These are phyloP conservation scores for Syncephalastrum contaminatum DNA, from an alignment of 371 early-diverging fungal genomes.

Conservation along the genomic window DNA sequence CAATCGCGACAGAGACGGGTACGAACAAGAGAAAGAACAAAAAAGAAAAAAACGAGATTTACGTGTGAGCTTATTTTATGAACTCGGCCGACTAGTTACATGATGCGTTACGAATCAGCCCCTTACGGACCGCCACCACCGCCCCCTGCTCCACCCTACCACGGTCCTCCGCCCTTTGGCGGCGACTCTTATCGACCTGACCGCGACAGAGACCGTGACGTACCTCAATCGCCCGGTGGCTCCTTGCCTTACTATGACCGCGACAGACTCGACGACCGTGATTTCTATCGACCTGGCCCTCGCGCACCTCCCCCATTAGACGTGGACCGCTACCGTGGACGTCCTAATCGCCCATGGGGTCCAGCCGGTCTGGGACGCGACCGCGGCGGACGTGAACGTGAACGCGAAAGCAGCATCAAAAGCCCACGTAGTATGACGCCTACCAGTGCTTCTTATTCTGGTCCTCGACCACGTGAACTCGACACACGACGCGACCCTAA, in stretches of 20 bases:
- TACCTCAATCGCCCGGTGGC: constrained; percentile 35
- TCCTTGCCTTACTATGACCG: constrained; percentile 41
- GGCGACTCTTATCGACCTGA: constrained; percentile 51
- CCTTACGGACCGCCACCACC: constrained; percentile 38
- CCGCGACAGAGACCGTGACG: constrained; percentile 40
- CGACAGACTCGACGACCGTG: constrained; percentile 42
- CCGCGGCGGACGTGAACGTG: constrained; percentile 27
- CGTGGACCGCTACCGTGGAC: constrained; percentile 39
- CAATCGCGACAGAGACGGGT: constrained; percentile 20
- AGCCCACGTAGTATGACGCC: constrained; percentile 18
- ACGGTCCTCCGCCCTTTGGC: constrained; percentile 37
- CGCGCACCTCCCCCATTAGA: constrained; percentile 15
- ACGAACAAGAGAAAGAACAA: not conserved
- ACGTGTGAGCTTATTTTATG: too few species aligned
- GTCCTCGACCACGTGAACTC: too few species aligned
- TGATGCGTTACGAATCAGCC: constrained; percentile 41
- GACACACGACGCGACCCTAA: too few species aligned
- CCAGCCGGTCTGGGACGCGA: constrained; percentile 14
- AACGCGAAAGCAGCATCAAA: constrained; percentile 26
- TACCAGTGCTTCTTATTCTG: too few species aligned
- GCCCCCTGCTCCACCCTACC: constrained; percentile 22
- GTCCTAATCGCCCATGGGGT: constrained; percentile 15
- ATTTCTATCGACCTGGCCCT: constrained; percentile 30
- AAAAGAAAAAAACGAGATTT: too few species aligned
- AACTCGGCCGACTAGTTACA: constrained; percentile 22